Percentiles rank a stretch among this genome's conserved stretches.
Evolutionary conservation across 108 stramenopile genomes (phyloP).

Genomic region (Stephanodiscus minutulus): DNA sequence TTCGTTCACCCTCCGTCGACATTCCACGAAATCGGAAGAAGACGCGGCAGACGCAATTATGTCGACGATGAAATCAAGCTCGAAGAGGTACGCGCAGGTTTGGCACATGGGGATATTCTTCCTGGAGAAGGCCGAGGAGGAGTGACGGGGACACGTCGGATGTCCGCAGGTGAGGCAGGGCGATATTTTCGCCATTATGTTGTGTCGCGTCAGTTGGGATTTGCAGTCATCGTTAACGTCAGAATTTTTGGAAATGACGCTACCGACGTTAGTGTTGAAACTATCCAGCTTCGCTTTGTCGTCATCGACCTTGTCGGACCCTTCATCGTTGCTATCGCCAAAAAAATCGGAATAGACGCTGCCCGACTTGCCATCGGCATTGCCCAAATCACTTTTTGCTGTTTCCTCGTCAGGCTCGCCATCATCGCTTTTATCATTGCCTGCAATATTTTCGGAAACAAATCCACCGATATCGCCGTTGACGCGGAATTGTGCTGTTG

Average conservation of each 20-base stretch:
- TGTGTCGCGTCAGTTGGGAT: slow-evolving; percentile 7
- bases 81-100: slow-evolving; percentile 59
- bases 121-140: slow-evolving; percentile 50
- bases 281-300: neutral
- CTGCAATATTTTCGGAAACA: no score
- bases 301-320: neutral
- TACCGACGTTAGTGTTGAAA: neutral
- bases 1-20: slow-evolving; percentile 44
- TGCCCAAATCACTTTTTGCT: neutral
- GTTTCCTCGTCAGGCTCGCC: neutral
- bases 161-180: slow-evolving; percentile 50
- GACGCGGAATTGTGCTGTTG: no score
- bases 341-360: neutral
- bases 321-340: neutral
- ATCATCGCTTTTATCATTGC: neutral
- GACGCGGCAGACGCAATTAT: slow-evolving; percentile 43
- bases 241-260: neutral
- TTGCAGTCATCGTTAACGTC: neutral
- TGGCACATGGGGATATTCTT: slow-evolving; percentile 57
- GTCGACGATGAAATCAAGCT: slow-evolving; percentile 69
- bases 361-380: neutral
- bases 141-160: slow-evolving; percentile 47
- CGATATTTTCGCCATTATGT: slow-evolving; percentile 9
- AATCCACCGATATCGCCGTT: no score
- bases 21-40: slow-evolving; percentile 12